Percentiles rank a stretch among this genome's conserved stretches.
These are phyloP conservation scores for Fusarium redolens DNA, from an alignment of 2,329 filamentous ascomycete species.

Conservation along the genomic window DNA sequence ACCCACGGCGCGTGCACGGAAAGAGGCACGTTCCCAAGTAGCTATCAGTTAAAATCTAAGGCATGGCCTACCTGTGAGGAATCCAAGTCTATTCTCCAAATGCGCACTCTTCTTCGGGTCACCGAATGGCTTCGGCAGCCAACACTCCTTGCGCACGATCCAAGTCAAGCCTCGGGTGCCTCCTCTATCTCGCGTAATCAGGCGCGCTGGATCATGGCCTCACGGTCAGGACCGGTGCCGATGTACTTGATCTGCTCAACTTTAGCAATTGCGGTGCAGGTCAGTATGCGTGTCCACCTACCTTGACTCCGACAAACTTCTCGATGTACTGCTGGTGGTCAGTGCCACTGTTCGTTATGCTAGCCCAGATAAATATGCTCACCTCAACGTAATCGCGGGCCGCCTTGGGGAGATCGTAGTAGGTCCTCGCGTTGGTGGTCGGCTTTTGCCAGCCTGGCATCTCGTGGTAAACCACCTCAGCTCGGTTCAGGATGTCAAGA, in stretches of 20 bases:
- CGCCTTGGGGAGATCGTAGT: neutral
- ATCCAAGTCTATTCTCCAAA: conserved; percentile 23
- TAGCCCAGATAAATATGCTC: neutral
- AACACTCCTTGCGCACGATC: conserved; percentile 20
- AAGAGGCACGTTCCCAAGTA: no score
- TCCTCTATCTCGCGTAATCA: conserved; percentile 10
- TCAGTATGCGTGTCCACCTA: neutral
- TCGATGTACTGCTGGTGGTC: neutral
- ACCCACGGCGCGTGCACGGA: no score
- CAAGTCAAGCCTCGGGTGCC: conserved; percentile 18
- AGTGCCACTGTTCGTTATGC: neutral
- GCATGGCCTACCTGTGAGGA: conserved; percentile 9
- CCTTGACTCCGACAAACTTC: neutral
- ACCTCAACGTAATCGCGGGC: neutral
- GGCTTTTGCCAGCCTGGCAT: neutral
- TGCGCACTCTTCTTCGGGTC: conserved; percentile 15
- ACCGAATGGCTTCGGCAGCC: conserved; percentile 19
- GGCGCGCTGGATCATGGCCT: neutral
- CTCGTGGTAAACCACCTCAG: neutral
- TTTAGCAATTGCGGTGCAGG: neutral
- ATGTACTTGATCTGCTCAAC: neutral
- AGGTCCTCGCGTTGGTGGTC: neutral
- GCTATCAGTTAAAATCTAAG: neutral
- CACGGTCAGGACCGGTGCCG: neutral
- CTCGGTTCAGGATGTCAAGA: neutral